Base-by-base conservation (phyloP, 2,329 filamentous ascomycete species). In the Coniochaeta sp. region DNA sequence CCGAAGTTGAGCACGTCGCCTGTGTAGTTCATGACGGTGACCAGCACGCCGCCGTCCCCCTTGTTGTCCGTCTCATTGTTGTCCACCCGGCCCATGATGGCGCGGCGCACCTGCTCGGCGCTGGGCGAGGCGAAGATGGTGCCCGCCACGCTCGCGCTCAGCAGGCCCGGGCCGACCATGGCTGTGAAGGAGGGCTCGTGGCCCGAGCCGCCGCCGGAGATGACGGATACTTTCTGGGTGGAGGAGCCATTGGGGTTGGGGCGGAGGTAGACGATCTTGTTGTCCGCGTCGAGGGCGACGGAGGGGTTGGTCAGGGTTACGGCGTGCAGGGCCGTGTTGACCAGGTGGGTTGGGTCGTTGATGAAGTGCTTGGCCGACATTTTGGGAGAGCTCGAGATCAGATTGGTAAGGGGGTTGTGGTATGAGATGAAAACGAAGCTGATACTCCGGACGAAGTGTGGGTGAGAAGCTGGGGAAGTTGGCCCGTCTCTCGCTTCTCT, bases 21-120 rank as follows among this genome's bases (percentile, higher is more conserved):
- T 1, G 90, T 95, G 68, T 95, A 95, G 68, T 96, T 96, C 89
- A 95, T 96, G 27, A 95, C 87, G 5, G 91, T 85, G 14, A 96
- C 87, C 33, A 96, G 68, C 1, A 96, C 87, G 24, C 91, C 92
- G 10, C 51, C 50, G 7, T 51, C 49, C 13, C 14, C 48, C 22
- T 45, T 48, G 6, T 31, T 45, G 22, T 79, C 42, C 79, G 76
- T 3, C 9, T 30, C 47, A 13, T 48, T 50, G 40, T 79, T 78
- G 55, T 88, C 82, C 3, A 95, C 87, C 18, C 88, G 78, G 38
- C 83, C 79, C 63, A 85, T 80, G 50, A 95, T 86, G 53, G 85
- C 89, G 58, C 81, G 76, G 51, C 89, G 82, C 51, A 96, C 83
- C 71, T 96, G 91, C 69, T 94, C 83, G 0, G 87, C 84, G 2